phyloP scores from a whole-genome alignment of 164 flowering plant genomes.

The Liquidambar formosana region DNA sequence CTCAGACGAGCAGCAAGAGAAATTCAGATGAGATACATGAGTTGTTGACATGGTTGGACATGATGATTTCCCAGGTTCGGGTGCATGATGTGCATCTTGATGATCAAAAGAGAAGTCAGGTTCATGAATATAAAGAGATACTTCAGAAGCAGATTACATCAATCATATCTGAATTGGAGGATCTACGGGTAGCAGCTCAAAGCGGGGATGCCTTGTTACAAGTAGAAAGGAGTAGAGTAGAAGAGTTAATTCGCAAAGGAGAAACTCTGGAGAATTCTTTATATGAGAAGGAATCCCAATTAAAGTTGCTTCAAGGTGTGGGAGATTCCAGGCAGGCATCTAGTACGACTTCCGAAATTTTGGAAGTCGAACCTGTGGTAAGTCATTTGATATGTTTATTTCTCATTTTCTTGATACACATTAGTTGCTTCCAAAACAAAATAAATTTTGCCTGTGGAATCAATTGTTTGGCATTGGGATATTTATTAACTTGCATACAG shows the following conservation, averaged over 20 bases:
- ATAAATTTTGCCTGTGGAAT: neutral
- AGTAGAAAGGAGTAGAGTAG: conserved; percentile 60
- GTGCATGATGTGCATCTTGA: conserved; percentile 34
- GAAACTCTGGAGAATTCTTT: conserved; percentile 63
- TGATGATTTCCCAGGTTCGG: conserved; percentile 39
- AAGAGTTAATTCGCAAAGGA: conserved; percentile 53
- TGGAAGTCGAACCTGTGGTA: conserved; percentile 84
- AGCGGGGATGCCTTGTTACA: conserved; percentile 61
- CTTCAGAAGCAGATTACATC: conserved; percentile 56
- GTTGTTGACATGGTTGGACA: conserved; percentile 62
- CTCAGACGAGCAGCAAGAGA: conserved; percentile 57
- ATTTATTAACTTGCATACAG: neutral
- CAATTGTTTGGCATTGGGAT: too few relatives aligned
- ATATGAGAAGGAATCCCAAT: conserved; percentile 66
- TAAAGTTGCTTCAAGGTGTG: conserved; percentile 48
- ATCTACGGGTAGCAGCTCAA: conserved; percentile 46
- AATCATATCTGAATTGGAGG: conserved; percentile 63
- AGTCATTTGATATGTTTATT: conserved; percentile 19
- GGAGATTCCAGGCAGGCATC: conserved; percentile 43
- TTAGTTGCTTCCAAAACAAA: too few relatives aligned
- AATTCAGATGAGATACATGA: conserved; percentile 57
- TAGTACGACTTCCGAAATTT: conserved; percentile 47
- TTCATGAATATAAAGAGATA: conserved; percentile 44
- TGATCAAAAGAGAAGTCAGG: conserved; percentile 25
- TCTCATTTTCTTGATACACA: neutral